Percentiles rank a stretch among this genome's conserved stretches.
phyloP scores from a whole-genome alignment of 2,329 filamentous ascomycete genomes.

The Ascochyta viciae-villosae region DNA sequence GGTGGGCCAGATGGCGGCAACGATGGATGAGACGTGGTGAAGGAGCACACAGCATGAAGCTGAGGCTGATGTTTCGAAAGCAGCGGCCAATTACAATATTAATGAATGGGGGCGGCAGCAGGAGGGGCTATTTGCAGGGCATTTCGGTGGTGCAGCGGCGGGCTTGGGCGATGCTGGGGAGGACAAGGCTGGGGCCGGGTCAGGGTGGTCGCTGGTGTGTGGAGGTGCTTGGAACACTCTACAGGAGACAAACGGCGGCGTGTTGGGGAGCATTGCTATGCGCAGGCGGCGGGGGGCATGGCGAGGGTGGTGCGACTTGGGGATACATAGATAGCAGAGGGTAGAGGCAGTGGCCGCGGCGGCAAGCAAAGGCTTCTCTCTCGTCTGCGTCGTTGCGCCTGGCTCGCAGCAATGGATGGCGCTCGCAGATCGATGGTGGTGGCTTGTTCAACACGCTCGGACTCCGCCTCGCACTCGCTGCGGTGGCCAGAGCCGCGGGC shows the following conservation, averaged over 20 bases:
- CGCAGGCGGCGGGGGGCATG: background rate
- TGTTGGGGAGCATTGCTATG: slow-evolving; percentile 10
- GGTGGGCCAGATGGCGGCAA: slow-evolving; percentile 2
- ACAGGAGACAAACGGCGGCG: slow-evolving; percentile 2
- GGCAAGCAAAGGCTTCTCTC: background rate
- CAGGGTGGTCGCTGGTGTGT: slow-evolving; percentile 7
- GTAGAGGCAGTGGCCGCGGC: background rate
- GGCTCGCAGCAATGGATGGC: background rate
- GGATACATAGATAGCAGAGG: too few species aligned
- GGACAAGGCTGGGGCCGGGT: slow-evolving; percentile 1
- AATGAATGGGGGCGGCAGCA: background rate
- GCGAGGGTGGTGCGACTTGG: background rate
- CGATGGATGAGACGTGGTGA: background rate
- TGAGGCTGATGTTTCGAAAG: slow-evolving; percentile 20
- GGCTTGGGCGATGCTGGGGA: background rate
- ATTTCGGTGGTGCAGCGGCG: background rate
- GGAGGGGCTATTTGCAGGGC: slow-evolving; percentile 12
- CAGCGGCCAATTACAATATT: slow-evolving; percentile 14
- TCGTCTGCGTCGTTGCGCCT: background rate
- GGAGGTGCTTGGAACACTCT: slow-evolving; percentile 10
- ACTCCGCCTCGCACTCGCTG: slow-evolving; percentile 11
- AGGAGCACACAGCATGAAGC: slow-evolving; percentile 11
- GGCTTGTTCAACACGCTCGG: slow-evolving; percentile 16
- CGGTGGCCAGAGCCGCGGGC: background rate
- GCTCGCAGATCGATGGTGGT: slow-evolving; percentile 2